phyloP scores from a whole-genome alignment of 768 basidiomycete species.

The Cystobasidium ongulense region DNA sequence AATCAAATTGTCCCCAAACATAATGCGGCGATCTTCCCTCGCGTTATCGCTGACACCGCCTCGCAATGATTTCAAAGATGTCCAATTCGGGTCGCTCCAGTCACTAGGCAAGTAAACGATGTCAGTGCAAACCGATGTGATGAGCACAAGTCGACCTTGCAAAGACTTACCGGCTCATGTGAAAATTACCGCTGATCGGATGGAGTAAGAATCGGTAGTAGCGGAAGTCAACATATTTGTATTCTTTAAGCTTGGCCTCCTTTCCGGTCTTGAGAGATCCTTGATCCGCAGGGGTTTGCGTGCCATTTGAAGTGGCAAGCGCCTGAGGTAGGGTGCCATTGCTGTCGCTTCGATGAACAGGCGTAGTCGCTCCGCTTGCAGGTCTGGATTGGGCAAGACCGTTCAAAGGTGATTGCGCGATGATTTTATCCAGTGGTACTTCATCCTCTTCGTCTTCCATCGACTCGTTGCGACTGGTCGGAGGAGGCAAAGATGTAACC shows the following conservation, averaged over 20 bases:
- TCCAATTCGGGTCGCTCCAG: slow-evolving; percentile 79
- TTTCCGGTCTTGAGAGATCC: slow-evolving; percentile 6
- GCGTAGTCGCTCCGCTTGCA: not conserved
- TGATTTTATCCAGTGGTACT: not conserved
- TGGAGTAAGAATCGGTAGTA: slow-evolving; percentile 86
- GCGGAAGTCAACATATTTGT: slow-evolving; percentile 77
- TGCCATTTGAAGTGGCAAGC: slow-evolving; percentile 10
- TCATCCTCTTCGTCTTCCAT: slow-evolving; percentile 18
- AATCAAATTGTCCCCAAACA: slow-evolving; percentile 80
- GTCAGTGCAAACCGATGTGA: not conserved
- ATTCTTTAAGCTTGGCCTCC: slow-evolving; percentile 42
- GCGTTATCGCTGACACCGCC: slow-evolving; percentile 55
- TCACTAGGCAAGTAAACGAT: slow-evolving; percentile 52
- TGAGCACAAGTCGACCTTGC: not conserved
- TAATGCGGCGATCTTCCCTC: slow-evolving; percentile 57
- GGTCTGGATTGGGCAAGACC: not conserved
- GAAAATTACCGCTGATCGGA: slow-evolving; percentile 70
- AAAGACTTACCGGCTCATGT: slow-evolving; percentile 59
- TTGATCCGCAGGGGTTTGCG: not conserved
- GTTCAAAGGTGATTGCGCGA: not conserved
- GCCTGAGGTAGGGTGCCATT: not conserved
- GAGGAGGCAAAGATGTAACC: slow-evolving; percentile 38
- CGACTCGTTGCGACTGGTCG: slow-evolving; percentile 40
- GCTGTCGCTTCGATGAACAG: not conserved
- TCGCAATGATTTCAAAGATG: slow-evolving; percentile 56